Percentiles rank a stretch among this genome's conserved stretches.
Conservation (phyloP, 164 flowering plant species). For the Annona squamosa region DNA sequence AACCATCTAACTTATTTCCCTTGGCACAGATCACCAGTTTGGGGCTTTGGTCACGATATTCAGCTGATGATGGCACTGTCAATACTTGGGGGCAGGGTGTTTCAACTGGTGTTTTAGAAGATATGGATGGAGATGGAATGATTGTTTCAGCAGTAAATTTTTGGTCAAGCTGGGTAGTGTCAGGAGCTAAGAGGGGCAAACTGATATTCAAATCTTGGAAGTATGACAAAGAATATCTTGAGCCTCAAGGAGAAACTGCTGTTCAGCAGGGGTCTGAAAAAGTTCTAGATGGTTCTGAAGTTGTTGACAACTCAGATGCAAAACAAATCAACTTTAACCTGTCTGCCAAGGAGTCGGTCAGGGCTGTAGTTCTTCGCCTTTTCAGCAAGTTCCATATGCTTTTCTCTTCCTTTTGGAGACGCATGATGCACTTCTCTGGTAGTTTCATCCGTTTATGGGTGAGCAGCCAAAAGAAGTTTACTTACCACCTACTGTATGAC, state of each 20-base stretch:
- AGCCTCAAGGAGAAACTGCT: slow-evolving; percentile 38
- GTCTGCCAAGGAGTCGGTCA: slow-evolving; percentile 53
- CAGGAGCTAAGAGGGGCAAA: slow-evolving; percentile 55
- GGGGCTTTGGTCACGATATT: slow-evolving; percentile 66
- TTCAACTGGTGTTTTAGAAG: slow-evolving; percentile 22
- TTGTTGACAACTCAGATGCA: slow-evolving; percentile 33
- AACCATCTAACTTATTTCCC: neutral
- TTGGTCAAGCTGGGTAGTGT: slow-evolving; percentile 62
- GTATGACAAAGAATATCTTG: slow-evolving; percentile 44
- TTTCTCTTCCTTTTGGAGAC: slow-evolving; percentile 47
- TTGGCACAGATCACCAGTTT: slow-evolving; percentile 66
- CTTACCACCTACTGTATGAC: neutral
- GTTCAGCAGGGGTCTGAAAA: slow-evolving; percentile 26
- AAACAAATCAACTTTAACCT: slow-evolving; percentile 32
- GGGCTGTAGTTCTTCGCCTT: slow-evolving; percentile 48
- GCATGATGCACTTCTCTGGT: slow-evolving; percentile 29
- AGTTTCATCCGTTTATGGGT: slow-evolving; percentile 59
- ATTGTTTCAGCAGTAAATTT: slow-evolving; percentile 39
- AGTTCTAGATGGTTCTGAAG: slow-evolving; percentile 27
- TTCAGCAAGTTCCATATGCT: slow-evolving; percentile 60
- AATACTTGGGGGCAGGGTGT: slow-evolving; percentile 22
- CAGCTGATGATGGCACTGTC: slow-evolving; percentile 24
- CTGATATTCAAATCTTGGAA: slow-evolving; percentile 49
- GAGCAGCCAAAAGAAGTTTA: slow-evolving; percentile 22
- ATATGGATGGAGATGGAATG: slow-evolving; percentile 40